A percentile compares a stretch with the other conserved stretches of the same genome.
phyloP scores from a whole-genome alignment of 2,329 filamentous ascomycete genomes.

The Huntiella omanensis region DNA sequence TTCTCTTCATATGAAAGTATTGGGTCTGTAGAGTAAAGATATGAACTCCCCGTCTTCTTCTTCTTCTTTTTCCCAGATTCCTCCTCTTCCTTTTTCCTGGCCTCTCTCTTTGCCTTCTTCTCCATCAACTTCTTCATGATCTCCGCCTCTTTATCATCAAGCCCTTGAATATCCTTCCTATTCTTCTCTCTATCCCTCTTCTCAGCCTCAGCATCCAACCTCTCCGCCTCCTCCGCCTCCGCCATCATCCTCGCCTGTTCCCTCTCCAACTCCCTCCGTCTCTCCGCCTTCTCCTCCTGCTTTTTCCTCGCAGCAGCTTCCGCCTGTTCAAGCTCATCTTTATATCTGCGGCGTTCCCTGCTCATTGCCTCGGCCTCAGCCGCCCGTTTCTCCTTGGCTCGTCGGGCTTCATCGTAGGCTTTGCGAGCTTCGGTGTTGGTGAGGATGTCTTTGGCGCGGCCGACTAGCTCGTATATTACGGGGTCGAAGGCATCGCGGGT shows the following conservation, averaged over 20 bases:
- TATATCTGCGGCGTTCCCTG: slow-evolving; percentile 53
- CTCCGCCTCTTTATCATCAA: slow-evolving; percentile 17
- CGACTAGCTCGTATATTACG: slow-evolving; percentile 67
- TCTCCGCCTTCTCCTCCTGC: slow-evolving; percentile 27
- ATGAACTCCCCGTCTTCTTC: slow-evolving; percentile 6
- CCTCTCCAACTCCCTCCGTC: slow-evolving; percentile 21
- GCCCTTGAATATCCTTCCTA: slow-evolving; percentile 12
- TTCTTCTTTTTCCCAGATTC: slow-evolving; percentile 5
- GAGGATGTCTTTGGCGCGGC: slow-evolving; percentile 73
- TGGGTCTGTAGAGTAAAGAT: slow-evolving; percentile 11
- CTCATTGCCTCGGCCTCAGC: slow-evolving; percentile 57
- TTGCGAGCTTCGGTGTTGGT: slow-evolving; percentile 49
- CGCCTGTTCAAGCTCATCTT: slow-evolving; percentile 66
- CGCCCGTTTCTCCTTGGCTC: slow-evolving; percentile 50
- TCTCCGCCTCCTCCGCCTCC: slow-evolving; percentile 16
- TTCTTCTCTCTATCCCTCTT: slow-evolving; percentile 15
- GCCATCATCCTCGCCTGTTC: slow-evolving; percentile 19
- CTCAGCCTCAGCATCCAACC: neutral
- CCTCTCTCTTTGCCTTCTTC: slow-evolving; percentile 20
- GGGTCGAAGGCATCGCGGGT: slow-evolving; percentile 55
- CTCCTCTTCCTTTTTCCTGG: slow-evolving; percentile 12
- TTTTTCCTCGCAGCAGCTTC: slow-evolving; percentile 48
- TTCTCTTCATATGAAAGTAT: slow-evolving; percentile 12
- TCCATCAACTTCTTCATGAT: slow-evolving; percentile 12
- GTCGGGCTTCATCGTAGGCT: slow-evolving; percentile 60